These are phyloP conservation scores for Trametes cinnabarina DNA, from an alignment of 768 basidiomycete genomes.

Conservation along the genomic window DNA sequence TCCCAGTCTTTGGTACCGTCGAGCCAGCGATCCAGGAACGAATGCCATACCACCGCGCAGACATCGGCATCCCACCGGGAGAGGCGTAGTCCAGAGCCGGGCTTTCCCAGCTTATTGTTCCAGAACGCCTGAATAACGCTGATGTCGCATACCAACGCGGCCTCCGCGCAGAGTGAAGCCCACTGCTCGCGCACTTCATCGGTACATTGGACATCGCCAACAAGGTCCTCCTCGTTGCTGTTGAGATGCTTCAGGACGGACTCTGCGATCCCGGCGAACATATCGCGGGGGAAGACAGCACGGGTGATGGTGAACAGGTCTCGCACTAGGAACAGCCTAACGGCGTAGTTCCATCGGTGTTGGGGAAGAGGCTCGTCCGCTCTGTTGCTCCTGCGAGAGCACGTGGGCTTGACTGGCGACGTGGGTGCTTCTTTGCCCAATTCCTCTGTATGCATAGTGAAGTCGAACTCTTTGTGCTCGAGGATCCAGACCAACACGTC, in stretches of 20 bases:
- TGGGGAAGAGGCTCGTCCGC: conserved; percentile 3
- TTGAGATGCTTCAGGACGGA: conserved; percentile 49
- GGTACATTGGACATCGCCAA: conserved; percentile 41
- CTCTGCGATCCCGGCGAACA: conserved; percentile 44
- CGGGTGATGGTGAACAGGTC: conserved; percentile 56
- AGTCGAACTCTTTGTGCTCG: conserved; percentile 20
- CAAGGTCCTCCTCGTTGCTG: conserved; percentile 44
- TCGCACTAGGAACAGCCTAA: conserved; percentile 58
- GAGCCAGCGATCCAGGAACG: conserved; percentile 56
- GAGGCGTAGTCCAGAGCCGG: not conserved
- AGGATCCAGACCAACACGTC: conserved; percentile 43
- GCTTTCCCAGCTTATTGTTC: conserved; percentile 20
- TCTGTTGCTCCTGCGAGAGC: not conserved
- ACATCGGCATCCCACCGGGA: conserved; percentile 43
- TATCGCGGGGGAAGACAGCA: conserved; percentile 39
- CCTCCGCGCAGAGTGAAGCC: conserved; percentile 59
- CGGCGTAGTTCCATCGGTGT: conserved; percentile 37
- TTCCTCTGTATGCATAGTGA: conserved; percentile 15
- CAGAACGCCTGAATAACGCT: conserved; percentile 49
- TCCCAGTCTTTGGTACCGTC: conserved; percentile 50
- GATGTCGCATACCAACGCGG: conserved; percentile 45
- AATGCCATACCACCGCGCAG: conserved; percentile 55
- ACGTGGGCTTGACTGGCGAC: conserved; percentile 14
- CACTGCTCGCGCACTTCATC: conserved; percentile 53
- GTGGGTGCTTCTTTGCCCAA: conserved; percentile 13